Base-by-base conservation (phyloP, 164 flowering plant genomes). In the Piper longum region DNA sequence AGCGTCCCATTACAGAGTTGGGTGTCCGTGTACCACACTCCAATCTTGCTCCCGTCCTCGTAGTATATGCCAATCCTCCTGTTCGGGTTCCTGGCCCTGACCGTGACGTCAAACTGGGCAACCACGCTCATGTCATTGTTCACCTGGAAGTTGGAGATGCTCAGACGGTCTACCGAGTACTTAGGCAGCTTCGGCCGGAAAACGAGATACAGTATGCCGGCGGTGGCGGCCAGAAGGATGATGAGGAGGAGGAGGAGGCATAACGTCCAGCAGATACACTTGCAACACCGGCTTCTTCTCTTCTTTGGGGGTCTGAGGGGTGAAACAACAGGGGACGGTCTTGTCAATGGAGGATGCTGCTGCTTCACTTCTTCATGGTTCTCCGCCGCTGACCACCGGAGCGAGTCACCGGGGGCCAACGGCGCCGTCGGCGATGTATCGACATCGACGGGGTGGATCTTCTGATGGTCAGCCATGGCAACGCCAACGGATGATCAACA, bases 31-130 rank as follows among this genome's bases (percentile, higher is more conserved):
- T 83, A 87, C 76, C 68, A 84, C 17, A 77, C 95, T 3, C 83
- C 82, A 17, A 89, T 4, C 2, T 16, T 41, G 41, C 96, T 81
- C 0, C 97, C 97, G 4, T 76, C 62, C 69, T 82, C 82, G 58
- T 89, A 92, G 79, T 81, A 83, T 17, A 92, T 89, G 16, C 98
- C 98, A 2, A 89, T 85, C 62, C 76, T 85, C 78, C 78, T 75
- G 83, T 92, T 92, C 2, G 96, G 96, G 56, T 92, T 89, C 13
- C 71, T 66, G 8, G 95, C 83, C 4, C 86, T 88, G 67, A 92
- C 72, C 70, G 76, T 80, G 39, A 92, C 85, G 52, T 74, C 66
- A 69, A 92, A 92, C 18, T 72, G 62, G 0, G 97, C 87, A 11
- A 72, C 80, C 12, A 92, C 67, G 62, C 76, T 74, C 70, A 67